phyloP scores from a whole-genome alignment of 2,329 filamentous ascomycete genomes.

The Xylaria sp. region DNA sequence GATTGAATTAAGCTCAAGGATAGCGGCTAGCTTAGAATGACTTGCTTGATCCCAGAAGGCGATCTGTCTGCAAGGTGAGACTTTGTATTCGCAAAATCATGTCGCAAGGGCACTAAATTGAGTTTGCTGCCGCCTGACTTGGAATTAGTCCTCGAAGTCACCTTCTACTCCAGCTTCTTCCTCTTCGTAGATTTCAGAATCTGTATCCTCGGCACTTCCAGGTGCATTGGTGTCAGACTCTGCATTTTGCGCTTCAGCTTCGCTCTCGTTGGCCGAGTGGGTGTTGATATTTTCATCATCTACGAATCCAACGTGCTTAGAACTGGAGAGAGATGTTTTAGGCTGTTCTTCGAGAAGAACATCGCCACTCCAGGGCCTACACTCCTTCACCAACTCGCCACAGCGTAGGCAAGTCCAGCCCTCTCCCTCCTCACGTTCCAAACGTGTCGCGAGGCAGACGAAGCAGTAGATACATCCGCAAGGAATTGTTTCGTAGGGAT shows the following conservation, averaged over 20 bases:
- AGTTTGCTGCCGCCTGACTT: background rate
- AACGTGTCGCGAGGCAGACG: constrained; percentile 86
- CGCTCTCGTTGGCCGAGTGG: constrained; percentile 33
- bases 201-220: constrained; percentile 33
- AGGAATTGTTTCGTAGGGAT: constrained; percentile 88
- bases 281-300: constrained; percentile 51
- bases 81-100: background rate
- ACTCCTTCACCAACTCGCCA: constrained; percentile 81
- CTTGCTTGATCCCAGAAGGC: background rate
- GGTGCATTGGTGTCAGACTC: constrained; percentile 10
- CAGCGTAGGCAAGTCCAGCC: constrained; percentile 93
- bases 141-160: constrained; percentile 37
- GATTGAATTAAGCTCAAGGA: background rate
- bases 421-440: constrained; percentile 92
- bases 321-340: constrained; percentile 46
- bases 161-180: constrained; percentile 41
- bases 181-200: constrained; percentile 43
- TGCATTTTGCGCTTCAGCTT: constrained; percentile 26
- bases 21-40: background rate
- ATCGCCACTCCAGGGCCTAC: constrained; percentile 90
- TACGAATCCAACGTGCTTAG: constrained; percentile 68
- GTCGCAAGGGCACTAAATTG: background rate
- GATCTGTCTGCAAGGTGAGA: background rate
- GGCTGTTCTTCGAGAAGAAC: constrained; percentile 70
- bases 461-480: constrained; percentile 97